phyloP scores from a whole-genome alignment of 805 yeast genomes.

The Cyberlindnera suaveolens region DNA sequence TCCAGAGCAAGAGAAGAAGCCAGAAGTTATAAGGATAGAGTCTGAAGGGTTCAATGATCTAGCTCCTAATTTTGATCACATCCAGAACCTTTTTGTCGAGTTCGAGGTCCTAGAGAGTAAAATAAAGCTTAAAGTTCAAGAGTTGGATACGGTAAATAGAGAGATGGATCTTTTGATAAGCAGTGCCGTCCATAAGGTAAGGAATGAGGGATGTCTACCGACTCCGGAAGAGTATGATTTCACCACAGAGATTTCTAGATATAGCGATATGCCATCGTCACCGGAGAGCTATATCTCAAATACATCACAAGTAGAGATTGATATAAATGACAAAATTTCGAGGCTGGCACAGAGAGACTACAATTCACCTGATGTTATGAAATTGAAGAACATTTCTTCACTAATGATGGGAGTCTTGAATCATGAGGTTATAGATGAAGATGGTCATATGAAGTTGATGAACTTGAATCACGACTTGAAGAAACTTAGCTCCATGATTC shows the following conservation, averaged over 20 bases:
- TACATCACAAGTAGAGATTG: constrained; percentile 16
- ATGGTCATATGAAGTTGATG: constrained; percentile 8
- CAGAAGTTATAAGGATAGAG: no score
- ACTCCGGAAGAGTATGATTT: constrained; percentile 14
- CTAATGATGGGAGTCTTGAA: constrained; percentile 13
- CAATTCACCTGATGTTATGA: constrained; percentile 10
- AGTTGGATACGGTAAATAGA: background rate
- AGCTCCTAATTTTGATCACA: background rate
- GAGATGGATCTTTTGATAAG: constrained; percentile 4
- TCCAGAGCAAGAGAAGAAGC: background rate
- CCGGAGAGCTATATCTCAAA: constrained; percentile 16
- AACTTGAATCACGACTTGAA: constrained; percentile 1
- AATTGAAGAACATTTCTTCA: constrained; percentile 14
- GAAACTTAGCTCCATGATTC: background rate
- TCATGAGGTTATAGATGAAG: constrained; percentile 9
- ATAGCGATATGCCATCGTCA: constrained; percentile 17
- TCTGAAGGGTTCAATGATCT: no score
- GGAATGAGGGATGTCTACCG: constrained; percentile 7
- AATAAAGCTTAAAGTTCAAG: constrained; percentile 1
- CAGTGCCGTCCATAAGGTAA: background rate
- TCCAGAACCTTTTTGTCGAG: background rate
- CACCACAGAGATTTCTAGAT: background rate
- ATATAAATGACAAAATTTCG: constrained; percentile 12
- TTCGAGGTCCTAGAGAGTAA: constrained; percentile 4
- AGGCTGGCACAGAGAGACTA: constrained; percentile 8